These are phyloP conservation scores for Phlebiopsis gigantea DNA, from an alignment of 768 basidiomycete species.

Conservation along the genomic window DNA sequence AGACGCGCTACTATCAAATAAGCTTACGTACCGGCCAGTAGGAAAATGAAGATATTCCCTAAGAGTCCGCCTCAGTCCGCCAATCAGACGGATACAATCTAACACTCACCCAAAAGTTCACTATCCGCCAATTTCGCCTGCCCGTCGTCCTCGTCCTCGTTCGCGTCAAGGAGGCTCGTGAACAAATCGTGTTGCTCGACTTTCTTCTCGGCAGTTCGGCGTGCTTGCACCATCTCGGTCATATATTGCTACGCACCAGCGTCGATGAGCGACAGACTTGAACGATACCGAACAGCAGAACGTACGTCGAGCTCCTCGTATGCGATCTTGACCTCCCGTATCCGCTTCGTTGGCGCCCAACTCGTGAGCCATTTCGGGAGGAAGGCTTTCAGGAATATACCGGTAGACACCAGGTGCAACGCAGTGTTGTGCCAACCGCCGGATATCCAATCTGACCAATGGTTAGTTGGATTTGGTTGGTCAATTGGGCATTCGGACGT, in stretches of 20 bases:
- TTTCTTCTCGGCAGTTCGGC: conserved; percentile 31
- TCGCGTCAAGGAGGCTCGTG: conserved; percentile 45
- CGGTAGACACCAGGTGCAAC: conserved; percentile 22
- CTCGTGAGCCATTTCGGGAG: conserved; percentile 22
- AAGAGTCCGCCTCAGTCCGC: neutral
- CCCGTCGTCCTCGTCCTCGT: conserved; percentile 28
- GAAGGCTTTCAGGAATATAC: conserved; percentile 21
- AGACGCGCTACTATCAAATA: neutral
- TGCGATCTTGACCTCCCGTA: conserved; percentile 20
- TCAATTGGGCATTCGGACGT: too few species aligned
- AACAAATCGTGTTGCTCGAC: conserved; percentile 46
- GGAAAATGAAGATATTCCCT: conserved; percentile 36
- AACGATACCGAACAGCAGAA: neutral
- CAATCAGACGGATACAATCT: neutral
- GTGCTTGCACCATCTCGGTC: conserved; percentile 47
- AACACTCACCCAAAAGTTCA: conserved; percentile 33
- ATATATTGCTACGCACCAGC: conserved; percentile 36
- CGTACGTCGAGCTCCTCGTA: conserved; percentile 26
- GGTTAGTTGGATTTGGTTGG: too few species aligned
- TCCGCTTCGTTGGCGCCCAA: conserved; percentile 12
- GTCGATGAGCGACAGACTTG: neutral
- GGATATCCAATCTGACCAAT: too few species aligned
- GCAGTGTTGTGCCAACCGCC: too few species aligned
- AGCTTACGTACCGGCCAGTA: conserved; percentile 39
- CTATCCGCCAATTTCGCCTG: conserved; percentile 32